Evolutionary conservation across 2,329 filamentous ascomycete species (phyloP).

Genomic region (Ascochyta rabiei): DNA sequence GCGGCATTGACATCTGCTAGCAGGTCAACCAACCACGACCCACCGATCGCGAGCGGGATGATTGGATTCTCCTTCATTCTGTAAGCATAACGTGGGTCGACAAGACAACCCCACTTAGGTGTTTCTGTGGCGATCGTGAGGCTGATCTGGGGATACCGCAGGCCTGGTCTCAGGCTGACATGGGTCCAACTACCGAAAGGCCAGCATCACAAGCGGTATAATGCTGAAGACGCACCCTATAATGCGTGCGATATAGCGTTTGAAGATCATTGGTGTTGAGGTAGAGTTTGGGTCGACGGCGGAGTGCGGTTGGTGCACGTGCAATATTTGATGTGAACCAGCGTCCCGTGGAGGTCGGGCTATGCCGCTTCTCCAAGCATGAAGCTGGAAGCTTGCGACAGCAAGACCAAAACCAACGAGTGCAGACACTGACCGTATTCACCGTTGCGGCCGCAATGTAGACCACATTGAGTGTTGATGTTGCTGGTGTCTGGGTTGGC

Average conservation of each 20-base stretch:
- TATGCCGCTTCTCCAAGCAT: conserved; percentile 15
- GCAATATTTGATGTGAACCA: neutral
- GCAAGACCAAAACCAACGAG: neutral
- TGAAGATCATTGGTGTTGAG: neutral
- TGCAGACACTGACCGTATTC: neutral
- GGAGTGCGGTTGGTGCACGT: neutral
- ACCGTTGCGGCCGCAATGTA: neutral
- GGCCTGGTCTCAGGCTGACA: conserved; percentile 8
- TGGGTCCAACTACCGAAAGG: neutral
- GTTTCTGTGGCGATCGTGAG: conserved; percentile 12
- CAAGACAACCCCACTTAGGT: conserved; percentile 7
- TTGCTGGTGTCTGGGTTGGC: conserved; percentile 12
- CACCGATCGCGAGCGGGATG: neutral
- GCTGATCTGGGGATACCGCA: conserved; percentile 10
- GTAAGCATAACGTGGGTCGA: conserved; percentile 13
- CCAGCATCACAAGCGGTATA: neutral
- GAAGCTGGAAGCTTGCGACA: conserved; percentile 8
- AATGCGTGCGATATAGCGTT: conserved; percentile 5
- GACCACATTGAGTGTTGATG: neutral
- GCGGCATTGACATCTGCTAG: conserved; percentile 4
- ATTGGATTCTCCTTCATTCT: conserved; percentile 1
- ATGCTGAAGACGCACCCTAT: neutral
- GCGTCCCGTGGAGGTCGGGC: conserved; percentile 12
- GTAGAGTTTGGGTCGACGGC: neutral
- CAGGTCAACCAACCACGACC: neutral